phyloP scores from a whole-genome alignment of 1,284 basidiomycete genomes.

The Leccinum huronense region DNA sequence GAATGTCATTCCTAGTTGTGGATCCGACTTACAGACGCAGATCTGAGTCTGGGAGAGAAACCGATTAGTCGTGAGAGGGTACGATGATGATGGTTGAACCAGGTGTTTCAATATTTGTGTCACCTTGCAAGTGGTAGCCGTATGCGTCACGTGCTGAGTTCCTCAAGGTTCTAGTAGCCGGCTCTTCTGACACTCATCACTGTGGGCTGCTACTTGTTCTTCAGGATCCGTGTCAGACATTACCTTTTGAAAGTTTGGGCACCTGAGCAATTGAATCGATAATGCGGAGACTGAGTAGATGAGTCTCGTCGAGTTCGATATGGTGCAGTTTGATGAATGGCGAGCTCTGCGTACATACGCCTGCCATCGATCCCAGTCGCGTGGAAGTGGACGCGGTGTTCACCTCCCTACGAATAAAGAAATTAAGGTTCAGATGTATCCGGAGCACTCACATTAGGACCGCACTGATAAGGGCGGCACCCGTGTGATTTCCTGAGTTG shows the following conservation, averaged over 20 bases:
- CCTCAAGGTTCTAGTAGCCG: slow-evolving; percentile 2
- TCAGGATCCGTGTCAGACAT: background rate
- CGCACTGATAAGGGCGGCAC: slow-evolving; percentile 1
- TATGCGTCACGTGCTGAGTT: slow-evolving; percentile 19
- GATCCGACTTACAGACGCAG: background rate
- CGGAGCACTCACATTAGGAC: slow-evolving; percentile 8
- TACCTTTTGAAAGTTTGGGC: background rate
- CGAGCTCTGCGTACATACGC: background rate
- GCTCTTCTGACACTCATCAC: slow-evolving; percentile 6
- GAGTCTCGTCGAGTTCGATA: background rate
- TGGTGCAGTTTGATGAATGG: background rate
- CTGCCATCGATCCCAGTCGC: background rate
- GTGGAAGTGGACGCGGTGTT: slow-evolving; percentile 1
- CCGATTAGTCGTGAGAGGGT: background rate
- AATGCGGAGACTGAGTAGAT: slow-evolving; percentile 2
- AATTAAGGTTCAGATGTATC: slow-evolving; percentile 1
- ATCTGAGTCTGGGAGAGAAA: background rate
- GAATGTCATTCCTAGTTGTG: background rate
- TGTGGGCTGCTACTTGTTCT: slow-evolving; percentile 1
- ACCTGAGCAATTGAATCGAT: slow-evolving; percentile 9
- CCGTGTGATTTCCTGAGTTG: slow-evolving; percentile 5
- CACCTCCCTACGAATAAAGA: background rate
- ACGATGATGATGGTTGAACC: background rate
- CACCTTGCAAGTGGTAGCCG: background rate
- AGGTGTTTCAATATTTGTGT: background rate